These are phyloP conservation scores for Pseudogymnoascus sp. DNA, from an alignment of 2,329 filamentous ascomycete genomes.

Conservation along the genomic window DNA sequence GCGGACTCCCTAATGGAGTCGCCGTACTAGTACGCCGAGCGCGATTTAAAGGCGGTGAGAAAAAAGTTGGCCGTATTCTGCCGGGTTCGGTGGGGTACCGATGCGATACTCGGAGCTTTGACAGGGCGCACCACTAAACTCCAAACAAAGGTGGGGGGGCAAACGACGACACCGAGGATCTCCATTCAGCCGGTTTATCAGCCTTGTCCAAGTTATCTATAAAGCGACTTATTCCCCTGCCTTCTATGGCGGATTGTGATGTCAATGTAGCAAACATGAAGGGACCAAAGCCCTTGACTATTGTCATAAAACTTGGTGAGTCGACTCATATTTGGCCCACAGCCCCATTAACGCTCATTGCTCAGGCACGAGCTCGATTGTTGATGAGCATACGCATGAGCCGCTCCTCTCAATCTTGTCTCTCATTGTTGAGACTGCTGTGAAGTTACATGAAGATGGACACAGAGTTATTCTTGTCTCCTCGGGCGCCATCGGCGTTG, in stretches of 20 bases:
- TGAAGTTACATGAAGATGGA: slow-evolving; percentile 78
- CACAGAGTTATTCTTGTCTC: slow-evolving; percentile 94
- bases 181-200: slow-evolving; percentile 7
- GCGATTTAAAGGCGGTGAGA: slow-evolving; percentile 8
- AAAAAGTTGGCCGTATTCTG: slow-evolving; percentile 10
- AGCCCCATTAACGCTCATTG: not conserved
- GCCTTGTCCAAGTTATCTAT: not conserved
- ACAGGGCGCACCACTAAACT: slow-evolving; percentile 9
- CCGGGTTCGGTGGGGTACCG: not conserved
- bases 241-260: not conserved
- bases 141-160: slow-evolving; percentile 1
- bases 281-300: slow-evolving; percentile 46
- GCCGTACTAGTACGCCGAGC: not conserved
- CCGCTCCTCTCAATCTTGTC: slow-evolving; percentile 85
- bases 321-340: slow-evolving; percentile 4
- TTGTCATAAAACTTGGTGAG: slow-evolving; percentile 61
- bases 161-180: slow-evolving; percentile 7
- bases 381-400: slow-evolving; percentile 91
- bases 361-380: slow-evolving; percentile 94
- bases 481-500: slow-evolving; percentile 92
- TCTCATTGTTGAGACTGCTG: slow-evolving; percentile 88
- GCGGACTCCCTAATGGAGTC: not conserved
- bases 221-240: not conserved
- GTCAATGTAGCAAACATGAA: slow-evolving; percentile 37
- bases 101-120: slow-evolving; percentile 2